Conservation (phyloP, 2,329 filamentous ascomycete species). For the Colletotrichum navitas region DNA sequence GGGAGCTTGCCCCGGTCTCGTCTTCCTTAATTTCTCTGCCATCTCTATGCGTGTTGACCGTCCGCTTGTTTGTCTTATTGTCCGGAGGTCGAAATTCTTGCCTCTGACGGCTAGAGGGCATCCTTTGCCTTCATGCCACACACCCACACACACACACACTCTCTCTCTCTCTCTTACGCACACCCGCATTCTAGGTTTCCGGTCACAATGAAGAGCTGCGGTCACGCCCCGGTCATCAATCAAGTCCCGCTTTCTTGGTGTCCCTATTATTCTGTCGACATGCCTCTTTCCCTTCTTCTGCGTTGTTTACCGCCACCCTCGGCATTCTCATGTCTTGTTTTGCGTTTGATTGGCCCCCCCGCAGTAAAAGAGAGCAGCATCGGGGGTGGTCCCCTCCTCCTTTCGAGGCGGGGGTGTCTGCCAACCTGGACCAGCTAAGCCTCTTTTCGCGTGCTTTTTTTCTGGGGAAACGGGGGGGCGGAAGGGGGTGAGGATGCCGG, state of each 20-base stretch:
- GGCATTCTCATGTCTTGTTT: constrained; percentile 35
- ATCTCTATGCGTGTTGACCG: background rate
- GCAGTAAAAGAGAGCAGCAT: constrained; percentile 30
- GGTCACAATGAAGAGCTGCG: constrained; percentile 23
- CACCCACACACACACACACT: background rate
- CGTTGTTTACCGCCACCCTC: constrained; percentile 33
- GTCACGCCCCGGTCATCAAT: background rate
- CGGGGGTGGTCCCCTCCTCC: constrained; percentile 17
- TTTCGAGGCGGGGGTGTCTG: constrained; percentile 14
- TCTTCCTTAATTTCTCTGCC: background rate
- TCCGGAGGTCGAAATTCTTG: constrained; percentile 2
- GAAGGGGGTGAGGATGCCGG: constrained; percentile 1
- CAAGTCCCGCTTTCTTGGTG: background rate
- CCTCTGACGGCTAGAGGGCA: constrained; percentile 14
- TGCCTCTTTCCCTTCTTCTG: constrained; percentile 1
- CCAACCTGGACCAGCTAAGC: constrained; percentile 13
- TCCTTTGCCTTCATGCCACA: background rate
- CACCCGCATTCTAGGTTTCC: background rate
- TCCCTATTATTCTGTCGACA: constrained; percentile 7
- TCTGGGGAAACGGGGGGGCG: constrained; percentile 28
- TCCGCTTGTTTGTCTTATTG: background rate
- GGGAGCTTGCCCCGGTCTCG: constrained; percentile 3
- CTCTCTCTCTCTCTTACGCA: too few species aligned
- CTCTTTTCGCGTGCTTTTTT: constrained; percentile 19
- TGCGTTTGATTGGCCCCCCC: constrained; percentile 37